Evolutionary conservation across 768 basidiomycete genomes (phyloP), one percentile per base, ranked within the genome.

Genomic region (Mrakia frigida): DNA sequence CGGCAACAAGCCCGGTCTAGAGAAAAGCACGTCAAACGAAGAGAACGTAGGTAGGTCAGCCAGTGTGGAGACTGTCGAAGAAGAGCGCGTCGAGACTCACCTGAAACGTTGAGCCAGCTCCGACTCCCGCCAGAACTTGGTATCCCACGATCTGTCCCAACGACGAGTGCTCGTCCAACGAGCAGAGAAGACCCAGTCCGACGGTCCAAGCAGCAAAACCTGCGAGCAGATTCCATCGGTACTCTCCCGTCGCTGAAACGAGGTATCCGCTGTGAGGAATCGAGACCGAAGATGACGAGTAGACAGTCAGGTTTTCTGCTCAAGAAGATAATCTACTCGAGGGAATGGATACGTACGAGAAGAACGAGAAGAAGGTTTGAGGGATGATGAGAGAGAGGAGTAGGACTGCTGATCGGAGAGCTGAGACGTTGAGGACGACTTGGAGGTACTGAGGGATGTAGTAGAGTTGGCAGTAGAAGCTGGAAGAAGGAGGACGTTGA

Each of bases 161-260:
- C 0, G 84, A 78, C 0, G 89, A 87, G 7, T 84, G 81, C 1
- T 84, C 84, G 1, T 84, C 87, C 53, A 91, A 85, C 0, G 89
- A 90, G 2, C 90, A 90, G n/a, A 92, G 81, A 39, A 89, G 86
- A 1, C 91, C 91, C 74, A 89, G 88, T 0, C 88, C 90, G 50
- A 92, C 83, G 0, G 90, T 87, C 90, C 90, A 91, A 28, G 90
- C 31, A 6, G 18, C 31, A 18, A 63, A 37, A 11, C 61, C 31
- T 4, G 21, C 13, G 28, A 23, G 13, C 33, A 63, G n/a, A 18
- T 33, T 33, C 5, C 14, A 65, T 18, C 56, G n/a, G n/a, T 56
- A 56, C 56, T 56, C 56, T 9, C 91, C 91, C 0, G 90, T 91
- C 53, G 85, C 85, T 75, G 88, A 89, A 25, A 90, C 87, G 28